Evolutionary conservation across 148 eudicot species (phyloP).

Genomic region (Pouteria glomerata): DNA sequence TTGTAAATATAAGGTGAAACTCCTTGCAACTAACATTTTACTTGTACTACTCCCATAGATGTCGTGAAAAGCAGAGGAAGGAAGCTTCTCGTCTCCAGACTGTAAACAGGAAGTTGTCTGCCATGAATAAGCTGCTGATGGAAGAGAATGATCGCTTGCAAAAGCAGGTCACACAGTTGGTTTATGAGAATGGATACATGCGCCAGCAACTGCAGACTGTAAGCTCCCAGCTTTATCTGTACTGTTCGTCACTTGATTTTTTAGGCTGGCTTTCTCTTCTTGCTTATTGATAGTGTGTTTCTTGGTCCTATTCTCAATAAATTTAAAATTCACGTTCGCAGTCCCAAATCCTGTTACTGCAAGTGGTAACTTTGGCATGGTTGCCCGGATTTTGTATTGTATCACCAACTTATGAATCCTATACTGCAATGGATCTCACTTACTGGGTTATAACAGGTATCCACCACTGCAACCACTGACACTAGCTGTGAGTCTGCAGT

Average conservation of each 20-base stretch:
- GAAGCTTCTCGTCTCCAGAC: conserved; percentile 59
- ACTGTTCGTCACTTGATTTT: background rate
- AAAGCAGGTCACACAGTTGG: conserved; percentile 60
- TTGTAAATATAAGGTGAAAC: background rate
- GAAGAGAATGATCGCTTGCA: conserved; percentile 66
- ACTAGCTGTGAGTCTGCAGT: conserved; percentile 59
- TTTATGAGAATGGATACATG: conserved; percentile 60
- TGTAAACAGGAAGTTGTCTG: conserved; percentile 48
- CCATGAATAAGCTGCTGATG: conserved; percentile 66
- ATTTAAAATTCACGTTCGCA: background rate
- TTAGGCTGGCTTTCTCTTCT: background rate
- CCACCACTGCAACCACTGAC: conserved; percentile 42
- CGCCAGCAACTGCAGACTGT: conserved; percentile 47
- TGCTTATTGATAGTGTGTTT: background rate
- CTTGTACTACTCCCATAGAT: conserved; percentile 21
- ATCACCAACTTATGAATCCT: background rate
- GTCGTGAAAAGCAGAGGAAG: conserved; percentile 65
- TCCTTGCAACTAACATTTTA: background rate
- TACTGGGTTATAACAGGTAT: conserved; percentile 23
- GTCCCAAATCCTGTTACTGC: background rate
- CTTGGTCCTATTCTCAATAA: background rate
- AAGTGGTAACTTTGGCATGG: background rate
- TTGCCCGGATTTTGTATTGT: background rate
- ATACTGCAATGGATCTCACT: background rate
- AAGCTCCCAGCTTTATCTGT: background rate